These are phyloP conservation scores for Drechslera avenae DNA, from an alignment of 2,329 filamentous ascomycete genomes.

Conservation along the genomic window DNA sequence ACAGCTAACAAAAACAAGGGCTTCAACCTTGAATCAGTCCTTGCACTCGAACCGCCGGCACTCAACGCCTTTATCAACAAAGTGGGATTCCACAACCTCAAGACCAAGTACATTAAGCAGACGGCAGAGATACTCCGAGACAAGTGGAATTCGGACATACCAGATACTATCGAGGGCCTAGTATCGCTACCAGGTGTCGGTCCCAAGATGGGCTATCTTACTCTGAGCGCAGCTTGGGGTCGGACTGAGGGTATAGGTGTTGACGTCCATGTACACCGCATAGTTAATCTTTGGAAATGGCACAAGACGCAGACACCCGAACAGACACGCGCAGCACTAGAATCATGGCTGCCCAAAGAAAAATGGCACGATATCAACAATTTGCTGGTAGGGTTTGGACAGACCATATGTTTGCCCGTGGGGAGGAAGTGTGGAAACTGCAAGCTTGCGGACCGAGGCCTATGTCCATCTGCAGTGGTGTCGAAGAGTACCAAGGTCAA, in stretches of 20 bases:
- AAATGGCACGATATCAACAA: constrained; percentile 93
- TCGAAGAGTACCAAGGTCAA: constrained; percentile 59
- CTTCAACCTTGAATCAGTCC: constrained; percentile 76
- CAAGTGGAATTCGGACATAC: constrained; percentile 75
- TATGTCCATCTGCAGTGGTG: constrained; percentile 66
- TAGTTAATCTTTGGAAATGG: constrained; percentile 95
- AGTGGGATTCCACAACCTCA: constrained; percentile 94
- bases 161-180: constrained; percentile 75
- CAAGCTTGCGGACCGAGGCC: constrained; percentile 72
- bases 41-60: constrained; percentile 68
- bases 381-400: constrained; percentile 84
- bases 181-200: constrained; percentile 83
- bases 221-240: constrained; percentile 77
- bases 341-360: constrained; percentile 82
- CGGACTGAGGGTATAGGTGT: constrained; percentile 81
- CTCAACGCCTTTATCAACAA: constrained; percentile 78
- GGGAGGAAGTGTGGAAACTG: constrained; percentile 85
- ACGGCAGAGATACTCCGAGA: constrained; percentile 75
- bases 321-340: constrained; percentile 74
- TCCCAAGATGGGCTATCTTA: constrained; percentile 93
- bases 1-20: constrained; percentile 30
- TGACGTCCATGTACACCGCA: constrained; percentile 92
- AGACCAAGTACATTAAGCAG: constrained; percentile 81
- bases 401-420: constrained; percentile 82
- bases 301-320: constrained; percentile 80